Evolutionary conservation across 2,329 filamentous ascomycete species (phyloP).

Genomic region (Trichoderma guizhouense): DNA sequence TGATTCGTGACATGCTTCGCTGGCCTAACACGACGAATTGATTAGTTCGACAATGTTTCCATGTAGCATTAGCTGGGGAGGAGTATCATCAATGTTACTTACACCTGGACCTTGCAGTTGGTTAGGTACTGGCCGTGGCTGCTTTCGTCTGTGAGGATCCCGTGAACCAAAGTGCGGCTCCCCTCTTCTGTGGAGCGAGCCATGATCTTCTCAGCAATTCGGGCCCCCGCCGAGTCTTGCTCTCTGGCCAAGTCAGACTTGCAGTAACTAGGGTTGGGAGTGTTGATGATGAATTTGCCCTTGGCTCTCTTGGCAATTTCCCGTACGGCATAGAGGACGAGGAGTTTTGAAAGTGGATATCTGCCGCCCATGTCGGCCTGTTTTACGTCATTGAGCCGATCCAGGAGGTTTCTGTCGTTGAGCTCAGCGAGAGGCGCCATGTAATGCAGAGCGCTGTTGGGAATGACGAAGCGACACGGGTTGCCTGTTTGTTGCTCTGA

Average conservation of each 20-base stretch:
- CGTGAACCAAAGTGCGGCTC: neutral
- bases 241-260: neutral
- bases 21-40: neutral
- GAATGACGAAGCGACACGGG: neutral
- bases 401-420: neutral
- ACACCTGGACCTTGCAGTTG: neutral
- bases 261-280: neutral
- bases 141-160: neutral
- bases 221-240: neutral
- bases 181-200: conserved; percentile 4
- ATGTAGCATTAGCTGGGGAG: neutral
- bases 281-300: neutral
- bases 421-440: neutral
- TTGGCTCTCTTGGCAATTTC: conserved; percentile 1
- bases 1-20: neutral
- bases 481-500: neutral
- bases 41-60: neutral
- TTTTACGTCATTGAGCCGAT: neutral
- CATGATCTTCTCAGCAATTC: neutral
- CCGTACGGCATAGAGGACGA: neutral
- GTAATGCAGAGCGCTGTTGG: conserved; percentile 1
- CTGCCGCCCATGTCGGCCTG: neutral
- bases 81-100: neutral
- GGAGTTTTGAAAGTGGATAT: neutral
- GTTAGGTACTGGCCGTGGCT: neutral